Base-by-base conservation (phyloP, 495 filamentous ascomycete species). In the Lophiostoma macrostomum region DNA sequence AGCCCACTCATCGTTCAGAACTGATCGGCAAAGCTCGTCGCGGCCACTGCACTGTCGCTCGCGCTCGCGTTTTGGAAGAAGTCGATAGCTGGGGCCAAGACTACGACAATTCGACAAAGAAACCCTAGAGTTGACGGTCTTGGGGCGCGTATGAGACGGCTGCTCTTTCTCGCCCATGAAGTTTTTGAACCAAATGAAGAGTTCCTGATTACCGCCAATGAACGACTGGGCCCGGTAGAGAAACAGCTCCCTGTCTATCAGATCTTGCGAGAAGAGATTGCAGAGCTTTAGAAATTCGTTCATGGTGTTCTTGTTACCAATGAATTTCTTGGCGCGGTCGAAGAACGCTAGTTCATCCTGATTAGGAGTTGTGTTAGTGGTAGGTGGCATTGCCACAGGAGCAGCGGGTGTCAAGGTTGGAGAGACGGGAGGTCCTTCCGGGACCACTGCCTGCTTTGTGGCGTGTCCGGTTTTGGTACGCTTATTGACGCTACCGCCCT, bases 1-100 rank as follows among this genome's bases (percentile, higher is more conserved):
- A 1, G 91, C 93, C 94, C 94, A 99, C 55, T 95, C 87, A 62
- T 99, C 93, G 51, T 99, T 99, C 36, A 99, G 77, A 0, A 97
- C 93, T 36, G 80, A 77, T 48, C 85, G 79, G 67, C 94, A 99
- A 57, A 97, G 83, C 67, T 93, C 87, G 66, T 99, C 94, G 30
- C 94, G 85, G 14, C 94, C 94, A 62, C 86, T 88, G 73, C 94
- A 99, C 1, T 82, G 77, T 70, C 91, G 89, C 32, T 89, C 80
- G 4, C 88, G 81, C 67, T 96, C 93, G 39, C 89, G 75, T 68
- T 87, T 91, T 13, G 94, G 94, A 0, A 99, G 76, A 16, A 96
- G 76, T 24, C 94, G 82, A 64, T 99, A 99, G 69, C 93, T 97
- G 5, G 91, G 94, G 4, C 93, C 93, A 18, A 93, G 78, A 3